Evolutionary conservation across 2,329 filamentous ascomycete genomes (phyloP).

Genomic region (Diaporthe batatas): DNA sequence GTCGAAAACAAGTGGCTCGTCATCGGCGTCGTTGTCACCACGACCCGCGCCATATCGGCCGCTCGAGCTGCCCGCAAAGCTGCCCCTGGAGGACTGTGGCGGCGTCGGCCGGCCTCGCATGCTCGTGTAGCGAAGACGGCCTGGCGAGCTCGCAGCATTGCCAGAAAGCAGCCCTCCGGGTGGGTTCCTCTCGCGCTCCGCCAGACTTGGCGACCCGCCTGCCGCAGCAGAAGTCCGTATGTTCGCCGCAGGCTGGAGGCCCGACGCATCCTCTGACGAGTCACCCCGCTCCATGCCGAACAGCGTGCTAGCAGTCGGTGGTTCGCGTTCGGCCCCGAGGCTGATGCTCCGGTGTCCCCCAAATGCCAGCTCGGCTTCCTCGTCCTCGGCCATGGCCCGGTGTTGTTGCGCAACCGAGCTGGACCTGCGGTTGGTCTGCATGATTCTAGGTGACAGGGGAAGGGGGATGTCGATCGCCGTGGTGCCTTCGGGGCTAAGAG

Average conservation of each 20-base stretch:
- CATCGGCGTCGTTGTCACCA: slow-evolving; percentile 56
- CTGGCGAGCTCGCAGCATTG: slow-evolving; percentile 58
- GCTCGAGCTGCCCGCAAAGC: slow-evolving; percentile 57
- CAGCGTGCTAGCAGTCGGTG: slow-evolving; percentile 74
- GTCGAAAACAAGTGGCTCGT: slow-evolving; percentile 42
- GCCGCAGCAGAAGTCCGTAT: slow-evolving; percentile 56
- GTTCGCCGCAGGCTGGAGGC: slow-evolving; percentile 59
- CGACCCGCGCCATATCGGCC: slow-evolving; percentile 51
- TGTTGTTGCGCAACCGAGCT: slow-evolving; percentile 78
- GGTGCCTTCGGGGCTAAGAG: slow-evolving; percentile 64
- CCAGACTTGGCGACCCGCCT: slow-evolving; percentile 54
- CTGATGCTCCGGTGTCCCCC: slow-evolving; percentile 76
- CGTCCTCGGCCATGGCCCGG: slow-evolving; percentile 66
- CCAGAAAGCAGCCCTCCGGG: slow-evolving; percentile 51
- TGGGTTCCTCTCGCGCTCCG: slow-evolving; percentile 60
- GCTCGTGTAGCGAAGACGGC: slow-evolving; percentile 60
- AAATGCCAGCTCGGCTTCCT: slow-evolving; percentile 72
- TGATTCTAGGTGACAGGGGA: slow-evolving; percentile 75
- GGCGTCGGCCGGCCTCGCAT: slow-evolving; percentile 56
- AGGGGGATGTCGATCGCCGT: slow-evolving; percentile 81
- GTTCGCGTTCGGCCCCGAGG: slow-evolving; percentile 73
- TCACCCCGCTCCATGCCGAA: slow-evolving; percentile 60
- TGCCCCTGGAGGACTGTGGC: slow-evolving; percentile 60
- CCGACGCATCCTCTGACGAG: slow-evolving; percentile 50
- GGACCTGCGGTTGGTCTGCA: slow-evolving; percentile 69